Conservation (phyloP, 2,329 filamentous ascomycete species). For the Colletotrichum tropicicola region DNA sequence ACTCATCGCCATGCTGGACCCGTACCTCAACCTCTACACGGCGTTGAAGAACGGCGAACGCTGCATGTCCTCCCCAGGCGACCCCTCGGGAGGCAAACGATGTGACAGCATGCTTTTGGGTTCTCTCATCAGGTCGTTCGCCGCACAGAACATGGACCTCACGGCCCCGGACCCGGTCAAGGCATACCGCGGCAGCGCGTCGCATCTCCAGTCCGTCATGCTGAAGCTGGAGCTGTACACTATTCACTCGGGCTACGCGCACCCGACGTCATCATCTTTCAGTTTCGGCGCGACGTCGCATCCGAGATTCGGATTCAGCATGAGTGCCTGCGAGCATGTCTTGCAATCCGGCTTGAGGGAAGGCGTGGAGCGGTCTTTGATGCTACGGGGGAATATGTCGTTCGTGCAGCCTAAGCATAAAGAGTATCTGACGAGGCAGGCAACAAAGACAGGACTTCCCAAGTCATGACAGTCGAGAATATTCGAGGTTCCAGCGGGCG, state of each 20-base stretch:
- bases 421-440: conserved; percentile 19
- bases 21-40: conserved; percentile 6
- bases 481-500: no score
- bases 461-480: no score
- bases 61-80: conserved; percentile 9
- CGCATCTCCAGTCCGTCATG: conserved; percentile 4
- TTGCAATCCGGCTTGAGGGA: neutral
- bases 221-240: conserved; percentile 18
- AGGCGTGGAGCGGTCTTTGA: neutral
- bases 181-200: conserved; percentile 11
- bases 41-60: neutral
- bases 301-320: neutral
- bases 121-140: conserved; percentile 19
- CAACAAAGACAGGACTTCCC: neutral
- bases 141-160: neutral
- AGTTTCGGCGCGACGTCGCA: neutral
- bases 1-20: neutral
- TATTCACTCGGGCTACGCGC: neutral
- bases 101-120: conserved; percentile 26
- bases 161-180: neutral
- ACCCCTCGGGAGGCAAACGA: neutral
- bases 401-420: conserved; percentile 7
- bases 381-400: neutral
- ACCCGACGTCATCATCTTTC: neutral
- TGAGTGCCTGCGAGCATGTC: conserved; percentile 5